Conservation (phyloP, 1,284 basidiomycete species). For the Volvariella surrecta region DNA sequence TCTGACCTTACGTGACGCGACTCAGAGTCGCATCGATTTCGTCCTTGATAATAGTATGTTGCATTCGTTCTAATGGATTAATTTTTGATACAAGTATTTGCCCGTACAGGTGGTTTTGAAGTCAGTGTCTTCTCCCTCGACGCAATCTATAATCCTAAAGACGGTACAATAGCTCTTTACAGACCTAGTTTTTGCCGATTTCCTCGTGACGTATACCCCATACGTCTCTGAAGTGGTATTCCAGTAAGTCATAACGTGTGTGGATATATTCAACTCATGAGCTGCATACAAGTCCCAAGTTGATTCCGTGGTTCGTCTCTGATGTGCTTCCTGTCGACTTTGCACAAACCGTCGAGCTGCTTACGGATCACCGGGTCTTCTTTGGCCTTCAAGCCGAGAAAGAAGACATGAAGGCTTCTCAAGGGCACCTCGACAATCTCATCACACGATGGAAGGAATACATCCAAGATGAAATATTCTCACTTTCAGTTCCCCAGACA, state of each 20-base stretch:
- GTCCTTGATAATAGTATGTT: conserved; percentile 83
- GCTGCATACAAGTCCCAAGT: conserved; percentile 57
- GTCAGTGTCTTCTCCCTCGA: conserved; percentile 22
- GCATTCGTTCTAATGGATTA: not conserved
- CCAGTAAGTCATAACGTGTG: conserved; percentile 53
- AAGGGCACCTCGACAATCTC: conserved; percentile 48
- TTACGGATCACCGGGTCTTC: conserved; percentile 59
- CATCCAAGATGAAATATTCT: conserved; percentile 63
- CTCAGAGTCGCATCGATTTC: conserved; percentile 70
- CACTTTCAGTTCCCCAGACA: conserved; percentile 61
- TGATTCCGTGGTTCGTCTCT: conserved; percentile 91
- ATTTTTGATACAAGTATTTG: conserved; percentile 3
- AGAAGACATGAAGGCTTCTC: conserved; percentile 12
- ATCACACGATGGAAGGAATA: conserved; percentile 70
- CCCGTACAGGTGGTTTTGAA: conserved; percentile 77
- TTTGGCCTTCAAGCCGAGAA: conserved; percentile 20
- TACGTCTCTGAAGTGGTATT: conserved; percentile 78
- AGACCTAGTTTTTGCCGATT: conserved; percentile 92
- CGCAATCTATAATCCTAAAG: not conserved
- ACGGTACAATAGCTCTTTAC: conserved; percentile 65
- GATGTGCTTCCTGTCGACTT: conserved; percentile 84
- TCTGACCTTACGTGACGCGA: conserved; percentile 29
- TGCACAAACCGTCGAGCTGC: conserved; percentile 35
- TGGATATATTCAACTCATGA: not conserved
- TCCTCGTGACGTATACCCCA: conserved; percentile 82